Conservation (phyloP, 129 eudicot species). For the Chrysanthemum makinoi region DNA sequence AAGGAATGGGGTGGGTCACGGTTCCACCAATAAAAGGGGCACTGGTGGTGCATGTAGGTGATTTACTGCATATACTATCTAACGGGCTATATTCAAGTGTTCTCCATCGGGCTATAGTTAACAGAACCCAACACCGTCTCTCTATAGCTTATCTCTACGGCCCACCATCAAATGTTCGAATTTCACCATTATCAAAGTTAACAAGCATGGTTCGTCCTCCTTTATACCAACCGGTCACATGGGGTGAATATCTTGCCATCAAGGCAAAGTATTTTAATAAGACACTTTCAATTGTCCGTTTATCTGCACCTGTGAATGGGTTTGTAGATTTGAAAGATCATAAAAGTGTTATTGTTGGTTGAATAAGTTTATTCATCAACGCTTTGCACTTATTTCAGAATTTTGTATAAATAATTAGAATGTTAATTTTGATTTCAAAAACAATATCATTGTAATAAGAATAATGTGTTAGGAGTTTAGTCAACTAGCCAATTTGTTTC, state of each 20-base stretch:
- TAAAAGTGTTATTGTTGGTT: constrained; percentile 45
- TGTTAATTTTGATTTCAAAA: too few species aligned
- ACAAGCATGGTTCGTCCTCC: constrained; percentile 54
- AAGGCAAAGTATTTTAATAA: constrained; percentile 76
- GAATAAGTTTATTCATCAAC: constrained; percentile 14
- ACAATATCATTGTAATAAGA: too few species aligned
- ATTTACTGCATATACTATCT: constrained; percentile 73
- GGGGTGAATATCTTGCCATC: constrained; percentile 82
- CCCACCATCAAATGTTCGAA: constrained; percentile 56
- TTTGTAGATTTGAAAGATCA: constrained; percentile 58
- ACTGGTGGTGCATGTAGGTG: constrained; percentile 75
- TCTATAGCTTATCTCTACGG: constrained; percentile 83
- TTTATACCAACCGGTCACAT: constrained; percentile 67
- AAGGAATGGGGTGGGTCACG: constrained; percentile 63
- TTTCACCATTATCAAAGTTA: constrained; percentile 57
- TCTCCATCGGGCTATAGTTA: constrained; percentile 84
- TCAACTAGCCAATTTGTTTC: constrained; percentile 1
- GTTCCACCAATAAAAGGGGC: constrained; percentile 67
- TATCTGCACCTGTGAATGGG: constrained; percentile 41
- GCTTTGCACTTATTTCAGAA: constrained; percentile 1
- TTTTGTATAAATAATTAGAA: too few species aligned
- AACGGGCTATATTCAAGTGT: constrained; percentile 83
- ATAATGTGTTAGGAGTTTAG: too few species aligned
- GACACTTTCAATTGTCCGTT: constrained; percentile 61
- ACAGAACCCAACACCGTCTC: constrained; percentile 62